Percentiles rank a stretch among this genome's conserved stretches.
Evolutionary conservation across 305 asterid species (phyloP).

Genomic region (Salvia sclarea): DNA sequence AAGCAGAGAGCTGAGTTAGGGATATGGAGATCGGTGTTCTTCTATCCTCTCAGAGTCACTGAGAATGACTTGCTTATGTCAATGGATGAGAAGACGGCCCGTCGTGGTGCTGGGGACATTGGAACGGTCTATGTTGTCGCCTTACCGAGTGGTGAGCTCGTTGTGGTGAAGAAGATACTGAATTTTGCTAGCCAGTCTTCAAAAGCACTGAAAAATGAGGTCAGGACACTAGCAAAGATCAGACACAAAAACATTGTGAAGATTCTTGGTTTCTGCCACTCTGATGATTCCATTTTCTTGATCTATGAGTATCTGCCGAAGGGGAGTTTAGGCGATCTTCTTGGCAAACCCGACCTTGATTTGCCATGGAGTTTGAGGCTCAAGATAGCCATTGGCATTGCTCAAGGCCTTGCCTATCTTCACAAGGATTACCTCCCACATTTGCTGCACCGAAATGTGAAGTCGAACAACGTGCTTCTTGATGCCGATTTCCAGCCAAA

Average conservation of each 20-base stretch:
- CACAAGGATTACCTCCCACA: constrained; percentile 73
- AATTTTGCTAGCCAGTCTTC: constrained; percentile 51
- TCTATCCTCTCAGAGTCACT: constrained; percentile 73
- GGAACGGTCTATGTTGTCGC: constrained; percentile 68
- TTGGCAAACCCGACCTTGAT: constrained; percentile 44
- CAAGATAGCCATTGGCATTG: constrained; percentile 71
- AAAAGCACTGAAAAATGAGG: constrained; percentile 62
- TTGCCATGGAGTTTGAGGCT: constrained; percentile 66
- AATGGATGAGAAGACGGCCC: constrained; percentile 67
- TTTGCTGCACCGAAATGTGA: constrained; percentile 71
- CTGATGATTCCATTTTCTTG: constrained; percentile 60
- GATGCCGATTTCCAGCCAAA: constrained; percentile 79
- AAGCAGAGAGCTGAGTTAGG: constrained; percentile 38
- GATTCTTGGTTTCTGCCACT: constrained; percentile 71
- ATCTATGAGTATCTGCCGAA: constrained; percentile 67
- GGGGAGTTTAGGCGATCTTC: constrained; percentile 76
- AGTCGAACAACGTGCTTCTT: constrained; percentile 67
- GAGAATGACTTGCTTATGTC: constrained; percentile 63
- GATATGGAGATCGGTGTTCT: constrained; percentile 68
- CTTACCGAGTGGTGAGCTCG: constrained; percentile 73
- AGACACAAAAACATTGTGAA: constrained; percentile 72
- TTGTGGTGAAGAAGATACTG: constrained; percentile 64
- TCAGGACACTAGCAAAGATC: constrained; percentile 74
- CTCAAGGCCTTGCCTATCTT: constrained; percentile 85
- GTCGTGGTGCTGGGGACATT: constrained; percentile 51